Percentiles rank a stretch among this genome's conserved stretches.
Evolutionary conservation across 2,329 filamentous ascomycete genomes (phyloP).

Genomic region (Alternaria arborescens): DNA sequence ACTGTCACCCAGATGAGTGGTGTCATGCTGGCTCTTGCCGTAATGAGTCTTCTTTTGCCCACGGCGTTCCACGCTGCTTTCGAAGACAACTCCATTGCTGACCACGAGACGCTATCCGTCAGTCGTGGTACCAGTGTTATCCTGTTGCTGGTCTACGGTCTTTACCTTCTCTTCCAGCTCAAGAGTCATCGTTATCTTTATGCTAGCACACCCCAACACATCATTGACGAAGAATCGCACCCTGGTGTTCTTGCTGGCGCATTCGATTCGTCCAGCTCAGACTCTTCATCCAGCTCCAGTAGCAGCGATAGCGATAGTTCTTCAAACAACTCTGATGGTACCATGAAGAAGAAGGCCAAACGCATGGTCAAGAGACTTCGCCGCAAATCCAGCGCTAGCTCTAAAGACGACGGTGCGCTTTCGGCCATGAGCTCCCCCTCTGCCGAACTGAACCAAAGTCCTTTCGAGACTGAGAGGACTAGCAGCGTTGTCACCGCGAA

Average conservation of each 20-base stretch:
- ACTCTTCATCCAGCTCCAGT: conserved; percentile 57
- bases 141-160: conserved; percentile 78
- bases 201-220: conserved; percentile 87
- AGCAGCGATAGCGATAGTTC: conserved; percentile 71
- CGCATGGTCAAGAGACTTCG: conserved; percentile 76
- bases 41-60: conserved; percentile 87
- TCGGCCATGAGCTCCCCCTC: conserved; percentile 59
- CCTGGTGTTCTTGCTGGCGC: conserved; percentile 85
- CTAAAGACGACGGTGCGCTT: conserved; percentile 64
- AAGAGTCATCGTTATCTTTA: conserved; percentile 94
- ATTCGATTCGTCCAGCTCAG: conserved; percentile 73
- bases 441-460: conserved; percentile 48
- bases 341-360: conserved; percentile 77
- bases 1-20: conserved; percentile 97
- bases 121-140: conserved; percentile 91
- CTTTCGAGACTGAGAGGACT: conserved; percentile 47
- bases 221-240: conserved; percentile 89
- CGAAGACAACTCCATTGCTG: conserved; percentile 67
- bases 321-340: conserved; percentile 70
- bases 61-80: conserved; percentile 95
- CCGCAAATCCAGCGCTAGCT: conserved; percentile 80
- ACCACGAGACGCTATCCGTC: conserved; percentile 78
- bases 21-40: conserved; percentile 86
- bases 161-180: conserved; percentile 89
- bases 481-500: conserved; percentile 33